A percentile compares a stretch with the other conserved stretches of the same genome.
Conservation (phyloP, 2,329 filamentous ascomycete species). For the Epichloe amarillans region DNA sequence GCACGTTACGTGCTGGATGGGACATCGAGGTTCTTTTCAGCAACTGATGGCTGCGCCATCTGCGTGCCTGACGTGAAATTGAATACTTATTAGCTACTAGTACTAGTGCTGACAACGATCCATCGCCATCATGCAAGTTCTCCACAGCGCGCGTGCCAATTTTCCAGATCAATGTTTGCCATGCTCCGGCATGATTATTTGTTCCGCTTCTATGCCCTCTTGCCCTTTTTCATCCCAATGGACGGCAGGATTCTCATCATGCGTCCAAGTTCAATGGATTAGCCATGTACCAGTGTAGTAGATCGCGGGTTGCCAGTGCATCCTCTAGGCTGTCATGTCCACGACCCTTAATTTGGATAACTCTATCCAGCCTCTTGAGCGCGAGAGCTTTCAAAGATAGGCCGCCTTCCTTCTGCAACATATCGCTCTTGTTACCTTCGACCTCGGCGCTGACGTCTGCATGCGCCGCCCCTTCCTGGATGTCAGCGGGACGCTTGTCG, state of each 20-base stretch:
- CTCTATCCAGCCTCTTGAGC: conserved; percentile 21
- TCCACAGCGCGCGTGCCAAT: no score
- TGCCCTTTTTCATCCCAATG: neutral
- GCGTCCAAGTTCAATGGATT: neutral
- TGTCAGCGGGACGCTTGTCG: conserved; percentile 1
- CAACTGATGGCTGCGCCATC: neutral
- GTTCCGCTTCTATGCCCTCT: neutral
- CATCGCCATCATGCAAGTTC: neutral
- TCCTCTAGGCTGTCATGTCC: conserved; percentile 33
- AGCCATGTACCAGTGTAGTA: conserved; percentile 25
- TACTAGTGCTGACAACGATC: neutral
- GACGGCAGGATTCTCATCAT: neutral
- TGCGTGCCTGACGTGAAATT: no score
- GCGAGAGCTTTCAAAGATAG: conserved; percentile 28
- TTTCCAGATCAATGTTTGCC: neutral
- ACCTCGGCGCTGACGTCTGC: neutral
- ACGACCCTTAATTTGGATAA: conserved; percentile 22
- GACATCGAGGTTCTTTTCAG: neutral
- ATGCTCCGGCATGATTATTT: neutral
- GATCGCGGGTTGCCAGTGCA: conserved; percentile 28
- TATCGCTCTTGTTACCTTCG: neutral
- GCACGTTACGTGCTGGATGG: neutral
- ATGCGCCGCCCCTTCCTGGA: conserved; percentile 4
- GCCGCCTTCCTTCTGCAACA: conserved; percentile 7
- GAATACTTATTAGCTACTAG: neutral